Base-by-base conservation (phyloP, 441 rosid species). In the Pelargonium myrrhifolium region DNA sequence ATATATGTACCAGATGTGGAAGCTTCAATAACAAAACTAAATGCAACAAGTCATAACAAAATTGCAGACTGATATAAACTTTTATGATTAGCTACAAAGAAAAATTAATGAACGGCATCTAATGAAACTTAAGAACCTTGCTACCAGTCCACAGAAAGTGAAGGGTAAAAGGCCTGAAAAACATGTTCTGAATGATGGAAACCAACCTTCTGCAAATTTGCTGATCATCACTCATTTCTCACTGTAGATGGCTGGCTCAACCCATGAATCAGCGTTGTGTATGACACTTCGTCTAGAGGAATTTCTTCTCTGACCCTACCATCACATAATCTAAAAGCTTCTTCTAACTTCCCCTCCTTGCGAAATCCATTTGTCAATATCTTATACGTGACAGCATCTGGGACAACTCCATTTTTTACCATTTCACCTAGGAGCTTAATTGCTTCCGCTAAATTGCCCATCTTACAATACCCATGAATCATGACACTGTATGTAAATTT, bases 401-500 rank as follows among this genome's bases (percentile, higher is more conserved):
- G 86, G 64, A 72, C 68, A 64, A 83, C 72, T 60, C 85, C 92
- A 42, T 58, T 80, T 56, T 78, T 77, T 62, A 74, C 71, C 89
- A 87, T 85, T 80, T 74, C 76, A 67, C 62, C 42, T 39, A 87
- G 70, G 78, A 85, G 80, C 74, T 74, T 83, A 55, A 72, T 61
- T 45, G 86, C 92, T 80, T 87, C 80, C 61, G 73, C 74, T 72
- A 79, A 73, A 67, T 85, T 75, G 40, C 86, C 86, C 67, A 70
- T 66, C 79, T 82, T 82, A 40, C 86, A 78, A 74, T 79, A 78
- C 35, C 87, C 89, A 68, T 76, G 75, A 71, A 85, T 83, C 84
- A 80, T 80, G 71, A 83, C 75, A 2, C 89, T 87, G 72, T 85
- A 87, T 20, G 89, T 87, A 59, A 85, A 64, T 76, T 80, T 85